Evolutionary conservation across 2,329 filamentous ascomycete species (phyloP).

Genomic region (Clonostachys rosea): DNA sequence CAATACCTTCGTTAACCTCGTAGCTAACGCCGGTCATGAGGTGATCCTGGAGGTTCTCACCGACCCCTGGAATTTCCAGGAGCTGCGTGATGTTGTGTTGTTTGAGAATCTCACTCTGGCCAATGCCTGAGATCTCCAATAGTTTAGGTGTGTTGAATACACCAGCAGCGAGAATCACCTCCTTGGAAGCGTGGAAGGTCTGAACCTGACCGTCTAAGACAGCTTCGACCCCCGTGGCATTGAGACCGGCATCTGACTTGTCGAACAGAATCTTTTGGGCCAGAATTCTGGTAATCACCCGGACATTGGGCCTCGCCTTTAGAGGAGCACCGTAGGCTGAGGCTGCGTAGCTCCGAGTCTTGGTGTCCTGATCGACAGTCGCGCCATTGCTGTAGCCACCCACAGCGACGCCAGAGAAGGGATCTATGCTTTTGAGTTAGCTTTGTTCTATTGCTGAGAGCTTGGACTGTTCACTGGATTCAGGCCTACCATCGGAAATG

Average conservation of each 20-base stretch:
- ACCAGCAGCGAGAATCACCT: constrained; percentile 37
- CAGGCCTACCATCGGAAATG: no score
- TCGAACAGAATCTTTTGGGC: constrained; percentile 14
- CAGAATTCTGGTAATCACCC: constrained; percentile 11
- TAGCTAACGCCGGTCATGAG: constrained; percentile 6
- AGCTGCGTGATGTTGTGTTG: constrained; percentile 19
- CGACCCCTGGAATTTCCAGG: constrained; percentile 26
- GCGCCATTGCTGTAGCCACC: constrained; percentile 4
- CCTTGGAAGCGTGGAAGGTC: constrained; percentile 17
- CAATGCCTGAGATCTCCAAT: constrained; percentile 36
- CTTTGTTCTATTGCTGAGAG: no score
- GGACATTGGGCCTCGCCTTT: constrained; percentile 11
- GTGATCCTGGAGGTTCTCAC: constrained; percentile 32
- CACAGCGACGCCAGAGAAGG: constrained; percentile 8
- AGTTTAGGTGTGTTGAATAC: constrained; percentile 34
- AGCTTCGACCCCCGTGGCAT: constrained; percentile 12
- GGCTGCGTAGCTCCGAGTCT: constrained; percentile 14
- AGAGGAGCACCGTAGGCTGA: constrained; percentile 10
- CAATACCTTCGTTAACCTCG: constrained; percentile 10
- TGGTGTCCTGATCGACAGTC: constrained; percentile 7
- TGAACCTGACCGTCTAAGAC: constrained; percentile 4
- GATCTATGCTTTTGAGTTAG: constrained; percentile 2
- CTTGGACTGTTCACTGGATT: no score
- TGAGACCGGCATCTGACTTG: constrained; percentile 2
- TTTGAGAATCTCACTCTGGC: constrained; percentile 22